These are phyloP conservation scores for Globisporangium emineosum DNA, from an alignment of 352 stramenopile species.

Conservation along the genomic window DNA sequence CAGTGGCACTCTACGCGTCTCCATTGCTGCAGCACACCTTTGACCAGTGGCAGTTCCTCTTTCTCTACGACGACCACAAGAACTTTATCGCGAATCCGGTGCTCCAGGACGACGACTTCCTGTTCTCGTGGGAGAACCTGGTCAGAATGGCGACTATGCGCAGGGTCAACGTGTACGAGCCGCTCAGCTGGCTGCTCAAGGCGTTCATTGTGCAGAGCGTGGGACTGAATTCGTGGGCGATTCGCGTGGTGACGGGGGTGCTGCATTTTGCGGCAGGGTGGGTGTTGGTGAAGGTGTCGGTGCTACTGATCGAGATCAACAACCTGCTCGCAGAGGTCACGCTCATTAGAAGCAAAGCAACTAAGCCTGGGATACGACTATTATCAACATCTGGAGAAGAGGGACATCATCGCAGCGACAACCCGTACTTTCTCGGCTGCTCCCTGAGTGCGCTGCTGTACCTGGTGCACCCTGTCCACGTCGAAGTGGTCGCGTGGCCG, in stretches of 20 bases:
- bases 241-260: conserved; percentile 38
- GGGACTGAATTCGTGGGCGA: conserved; percentile 35
- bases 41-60: conserved; percentile 43
- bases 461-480: conserved; percentile 52
- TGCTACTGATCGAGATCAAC: conserved; percentile 25
- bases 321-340: neutral
- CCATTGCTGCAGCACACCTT: neutral
- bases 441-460: conserved; percentile 45
- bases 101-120: conserved; percentile 27
- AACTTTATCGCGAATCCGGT: conserved; percentile 60
- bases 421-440: conserved; percentile 21
- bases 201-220: conserved; percentile 30
- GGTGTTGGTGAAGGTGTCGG: conserved; percentile 27
- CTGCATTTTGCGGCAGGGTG: conserved; percentile 34
- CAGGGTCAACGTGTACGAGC: conserved; percentile 69
- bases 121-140: conserved; percentile 31
- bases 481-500: conserved; percentile 21
- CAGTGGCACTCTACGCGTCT: neutral
- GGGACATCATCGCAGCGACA: neutral
- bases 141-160: conserved; percentile 43
- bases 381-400: neutral
- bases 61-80: conserved; percentile 47
- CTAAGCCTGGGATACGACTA: neutral
- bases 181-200: conserved; percentile 66
- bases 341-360: neutral